These are phyloP conservation scores for Diaporthe citriasiana DNA, from an alignment of 2,329 filamentous ascomycete species.

Conservation along the genomic window DNA sequence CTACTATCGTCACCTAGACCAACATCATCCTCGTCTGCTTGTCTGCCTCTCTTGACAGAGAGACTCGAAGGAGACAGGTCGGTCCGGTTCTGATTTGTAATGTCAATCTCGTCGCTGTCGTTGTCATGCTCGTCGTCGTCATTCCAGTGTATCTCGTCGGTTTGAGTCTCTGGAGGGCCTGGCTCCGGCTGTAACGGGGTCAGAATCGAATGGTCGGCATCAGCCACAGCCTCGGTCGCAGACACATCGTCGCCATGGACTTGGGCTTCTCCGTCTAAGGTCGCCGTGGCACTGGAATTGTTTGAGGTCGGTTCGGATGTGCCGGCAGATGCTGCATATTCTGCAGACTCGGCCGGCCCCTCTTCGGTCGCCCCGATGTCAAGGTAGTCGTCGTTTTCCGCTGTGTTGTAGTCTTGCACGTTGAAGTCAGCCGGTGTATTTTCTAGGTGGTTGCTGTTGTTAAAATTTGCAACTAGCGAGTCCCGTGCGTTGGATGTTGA, in stretches of 20 bases:
- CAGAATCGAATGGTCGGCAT: constrained; percentile 20
- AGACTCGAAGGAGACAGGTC: constrained; percentile 46
- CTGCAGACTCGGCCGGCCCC: constrained; percentile 9
- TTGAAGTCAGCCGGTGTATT: constrained; percentile 32
- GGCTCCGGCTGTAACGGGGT: constrained; percentile 25
- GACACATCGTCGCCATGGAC: constrained; percentile 50
- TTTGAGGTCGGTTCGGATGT: constrained; percentile 26
- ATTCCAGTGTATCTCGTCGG: constrained; percentile 55
- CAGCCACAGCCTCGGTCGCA: constrained; percentile 47
- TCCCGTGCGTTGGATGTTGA: neutral
- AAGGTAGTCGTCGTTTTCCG: constrained; percentile 43
- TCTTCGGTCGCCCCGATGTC: constrained; percentile 33
- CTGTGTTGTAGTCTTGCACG: constrained; percentile 31
- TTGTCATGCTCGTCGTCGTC: constrained; percentile 51
- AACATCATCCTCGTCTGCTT: constrained; percentile 50
- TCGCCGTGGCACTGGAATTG: constrained; percentile 50
- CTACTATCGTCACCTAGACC: constrained; percentile 57
- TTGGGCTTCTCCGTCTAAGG: constrained; percentile 55
- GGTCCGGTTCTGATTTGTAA: constrained; percentile 43
- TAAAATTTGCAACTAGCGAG: constrained; percentile 6
- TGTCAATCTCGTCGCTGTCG: constrained; percentile 44
- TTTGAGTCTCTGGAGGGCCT: constrained; percentile 31
- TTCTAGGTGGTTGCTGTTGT: neutral
- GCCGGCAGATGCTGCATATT: constrained; percentile 22
- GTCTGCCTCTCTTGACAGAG: constrained; percentile 51